These are phyloP conservation scores for Chaetomium olivaceum DNA, from an alignment of 2,329 filamentous ascomycete species.

Conservation along the genomic window DNA sequence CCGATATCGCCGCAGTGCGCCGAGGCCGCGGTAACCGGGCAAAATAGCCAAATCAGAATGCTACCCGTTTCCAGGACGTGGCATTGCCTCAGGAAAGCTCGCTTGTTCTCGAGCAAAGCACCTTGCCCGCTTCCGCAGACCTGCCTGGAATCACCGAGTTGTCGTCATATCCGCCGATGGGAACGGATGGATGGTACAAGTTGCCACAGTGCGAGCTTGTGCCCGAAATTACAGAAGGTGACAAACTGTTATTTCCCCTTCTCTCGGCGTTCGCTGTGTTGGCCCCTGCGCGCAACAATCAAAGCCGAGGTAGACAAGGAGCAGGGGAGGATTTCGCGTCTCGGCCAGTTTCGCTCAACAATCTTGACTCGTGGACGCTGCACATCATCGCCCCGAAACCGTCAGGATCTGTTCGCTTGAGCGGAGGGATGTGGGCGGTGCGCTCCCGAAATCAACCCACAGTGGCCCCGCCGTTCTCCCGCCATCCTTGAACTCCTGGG, in stretches of 20 bases:
- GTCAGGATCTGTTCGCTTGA: slow-evolving; percentile 16
- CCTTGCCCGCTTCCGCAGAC: background rate
- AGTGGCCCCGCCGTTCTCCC: slow-evolving; percentile 8
- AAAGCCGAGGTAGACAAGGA: slow-evolving; percentile 32
- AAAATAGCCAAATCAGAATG: slow-evolving; percentile 17
- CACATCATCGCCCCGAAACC: slow-evolving; percentile 34
- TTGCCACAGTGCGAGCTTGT: slow-evolving; percentile 27
- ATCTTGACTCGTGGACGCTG: slow-evolving; percentile 35
- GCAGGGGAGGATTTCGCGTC: slow-evolving; percentile 25
- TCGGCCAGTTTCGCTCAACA: slow-evolving; percentile 28
- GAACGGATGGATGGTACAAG: slow-evolving; percentile 12
- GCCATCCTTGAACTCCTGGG: background rate
- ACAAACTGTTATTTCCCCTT: background rate
- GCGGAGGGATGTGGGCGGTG: slow-evolving; percentile 8
- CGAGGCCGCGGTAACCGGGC: background rate
- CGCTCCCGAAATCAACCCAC: slow-evolving; percentile 14
- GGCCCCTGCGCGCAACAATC: slow-evolving; percentile 22
- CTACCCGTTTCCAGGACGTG: background rate
- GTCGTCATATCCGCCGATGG: slow-evolving; percentile 18
- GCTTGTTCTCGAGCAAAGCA: slow-evolving; percentile 9
- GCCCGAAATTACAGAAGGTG: background rate
- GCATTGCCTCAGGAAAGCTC: slow-evolving; percentile 5
- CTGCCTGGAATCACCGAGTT: slow-evolving; percentile 6
- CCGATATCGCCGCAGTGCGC: slow-evolving; percentile 17
- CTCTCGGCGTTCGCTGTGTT: slow-evolving; percentile 30